Evolutionary conservation across 352 stramenopile genomes (phyloP), one percentile per base, ranked within the genome.

Genomic region (Globisporangium takayamanum): DNA sequence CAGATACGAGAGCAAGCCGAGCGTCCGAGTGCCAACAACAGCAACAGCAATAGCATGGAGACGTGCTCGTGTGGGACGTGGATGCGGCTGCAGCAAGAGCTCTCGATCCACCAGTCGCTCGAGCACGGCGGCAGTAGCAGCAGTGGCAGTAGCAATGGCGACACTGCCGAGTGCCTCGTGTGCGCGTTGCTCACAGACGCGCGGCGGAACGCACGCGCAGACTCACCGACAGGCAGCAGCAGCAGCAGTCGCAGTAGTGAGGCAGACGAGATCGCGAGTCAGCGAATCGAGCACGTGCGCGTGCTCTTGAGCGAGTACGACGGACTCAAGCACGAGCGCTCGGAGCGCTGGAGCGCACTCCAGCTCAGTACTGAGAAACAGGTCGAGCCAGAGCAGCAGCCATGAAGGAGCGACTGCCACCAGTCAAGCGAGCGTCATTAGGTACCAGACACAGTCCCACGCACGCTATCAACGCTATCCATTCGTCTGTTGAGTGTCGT

Each of bases 11-110:
- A 48, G 10, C n/a, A 49, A 26, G 41, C 37, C 20, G 50, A 46
- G 22, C 37, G 33, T 39, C 15, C 36, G 11, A 16, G 18, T 11
- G 16, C 16, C 39, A 51, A 15, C 25, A 49, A 12, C 36, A 55
- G 45, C 46, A 55, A 18, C 36, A 44, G 28, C 30, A 53, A n/a
- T 18, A 58, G 41, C 22, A 57, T 59, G 16, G 51, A 58, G 22
- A 63, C 41, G 16, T 63, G 58, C 18, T 63, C 58, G 14, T 63
- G 58, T 12, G 58, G 58, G 10, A 53, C 50, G 16, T 63, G 58
- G 58, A 53, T 63, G 42, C 50, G 44, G 10, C 58, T 63, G 1
- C 58, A 63, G 51, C 58, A 63, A 39, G 58, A 63, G 33, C 50
- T 59, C 30, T 59, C 47, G 44, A 58, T 63, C 14, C 58, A 63